Evolutionary conservation across 768 basidiomycete species (phyloP).

Genomic region (Phanerochaete sordida): DNA sequence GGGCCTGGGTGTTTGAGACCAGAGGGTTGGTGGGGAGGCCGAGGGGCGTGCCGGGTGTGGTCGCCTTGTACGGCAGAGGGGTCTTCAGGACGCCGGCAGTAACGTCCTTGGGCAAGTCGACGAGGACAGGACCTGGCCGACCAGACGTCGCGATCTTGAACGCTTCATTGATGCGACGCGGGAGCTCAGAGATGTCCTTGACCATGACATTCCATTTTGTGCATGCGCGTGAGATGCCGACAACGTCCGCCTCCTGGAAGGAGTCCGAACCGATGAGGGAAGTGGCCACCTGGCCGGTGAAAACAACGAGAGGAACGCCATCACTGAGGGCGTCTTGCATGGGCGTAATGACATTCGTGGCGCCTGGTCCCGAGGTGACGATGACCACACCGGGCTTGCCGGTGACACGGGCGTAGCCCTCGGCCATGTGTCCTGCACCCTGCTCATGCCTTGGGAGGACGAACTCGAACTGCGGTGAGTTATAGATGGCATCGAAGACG

Average conservation of each 20-base stretch:
- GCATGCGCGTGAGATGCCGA: slow-evolving; percentile 95
- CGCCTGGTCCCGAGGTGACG: slow-evolving; percentile 96
- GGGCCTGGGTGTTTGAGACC: slow-evolving; percentile 45
- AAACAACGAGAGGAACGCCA: slow-evolving; percentile 92
- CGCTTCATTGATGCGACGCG: slow-evolving; percentile 95
- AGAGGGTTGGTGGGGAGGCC: slow-evolving; percentile 76
- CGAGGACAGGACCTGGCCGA: slow-evolving; percentile 94
- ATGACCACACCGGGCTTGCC: slow-evolving; percentile 97
- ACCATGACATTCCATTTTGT: slow-evolving; percentile 99
- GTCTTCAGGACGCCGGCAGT: slow-evolving; percentile 88
- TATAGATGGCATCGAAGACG: slow-evolving; percentile 99
- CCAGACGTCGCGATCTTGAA: slow-evolving; percentile 99
- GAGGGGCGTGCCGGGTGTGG: slow-evolving; percentile 75
- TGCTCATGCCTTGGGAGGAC: slow-evolving; percentile 96
- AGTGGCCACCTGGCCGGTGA: slow-evolving; percentile 97
- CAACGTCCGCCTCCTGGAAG: slow-evolving; percentile 97
- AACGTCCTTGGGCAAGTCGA: slow-evolving; percentile 98
- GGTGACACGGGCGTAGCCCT: slow-evolving; percentile 96
- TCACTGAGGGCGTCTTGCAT: slow-evolving; percentile 98
- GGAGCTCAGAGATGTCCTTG: slow-evolving; percentile 93
- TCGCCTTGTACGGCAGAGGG: slow-evolving; percentile 80
- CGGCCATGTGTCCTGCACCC: slow-evolving; percentile 98
- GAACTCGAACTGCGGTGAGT: slow-evolving; percentile 92
- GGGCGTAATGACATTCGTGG: slow-evolving; percentile 95
- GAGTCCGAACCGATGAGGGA: slow-evolving; percentile 98